Evolutionary conservation across 495 filamentous ascomycete genomes (phyloP).

Genomic region (Neohortaea acidophila): DNA sequence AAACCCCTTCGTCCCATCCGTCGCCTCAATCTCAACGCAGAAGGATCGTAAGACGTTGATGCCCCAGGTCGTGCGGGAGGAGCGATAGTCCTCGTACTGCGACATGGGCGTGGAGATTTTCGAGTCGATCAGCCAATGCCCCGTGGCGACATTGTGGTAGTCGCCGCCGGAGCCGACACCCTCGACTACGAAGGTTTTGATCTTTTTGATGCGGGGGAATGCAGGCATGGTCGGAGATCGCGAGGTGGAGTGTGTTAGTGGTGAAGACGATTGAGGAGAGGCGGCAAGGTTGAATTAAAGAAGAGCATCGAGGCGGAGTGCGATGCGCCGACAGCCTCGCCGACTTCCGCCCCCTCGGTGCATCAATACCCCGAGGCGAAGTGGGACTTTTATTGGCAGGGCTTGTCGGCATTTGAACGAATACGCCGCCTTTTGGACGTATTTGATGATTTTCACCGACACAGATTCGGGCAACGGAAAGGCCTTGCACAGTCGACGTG

Average conservation of each 20-base stretch:
- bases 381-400: neutral
- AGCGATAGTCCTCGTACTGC: slow-evolving; percentile 69
- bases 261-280: neutral
- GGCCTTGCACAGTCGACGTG: too few species aligned
- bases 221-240: slow-evolving; percentile 2
- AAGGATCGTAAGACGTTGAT: slow-evolving; percentile 92
- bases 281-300: neutral
- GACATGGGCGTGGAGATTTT: slow-evolving; percentile 88
- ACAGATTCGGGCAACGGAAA: too few species aligned
- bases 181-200: slow-evolving; percentile 67
- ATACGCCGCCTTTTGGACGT: too few species aligned
- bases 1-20: slow-evolving; percentile 78
- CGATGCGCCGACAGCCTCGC: too few species aligned
- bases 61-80: slow-evolving; percentile 80
- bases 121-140: slow-evolving; percentile 84
- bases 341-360: neutral
- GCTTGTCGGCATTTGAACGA: neutral
- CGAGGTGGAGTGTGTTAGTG: neutral
- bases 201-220: slow-evolving; percentile 62
- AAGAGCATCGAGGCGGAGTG: slow-evolving; percentile 3
- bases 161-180: slow-evolving; percentile 83
- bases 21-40: slow-evolving; percentile 79
- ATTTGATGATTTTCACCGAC: too few species aligned
- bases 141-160: slow-evolving; percentile 88
- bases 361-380: neutral